These are phyloP conservation scores for Elaphomyces granulatus DNA, from an alignment of 495 filamentous ascomycete genomes.

Conservation along the genomic window DNA sequence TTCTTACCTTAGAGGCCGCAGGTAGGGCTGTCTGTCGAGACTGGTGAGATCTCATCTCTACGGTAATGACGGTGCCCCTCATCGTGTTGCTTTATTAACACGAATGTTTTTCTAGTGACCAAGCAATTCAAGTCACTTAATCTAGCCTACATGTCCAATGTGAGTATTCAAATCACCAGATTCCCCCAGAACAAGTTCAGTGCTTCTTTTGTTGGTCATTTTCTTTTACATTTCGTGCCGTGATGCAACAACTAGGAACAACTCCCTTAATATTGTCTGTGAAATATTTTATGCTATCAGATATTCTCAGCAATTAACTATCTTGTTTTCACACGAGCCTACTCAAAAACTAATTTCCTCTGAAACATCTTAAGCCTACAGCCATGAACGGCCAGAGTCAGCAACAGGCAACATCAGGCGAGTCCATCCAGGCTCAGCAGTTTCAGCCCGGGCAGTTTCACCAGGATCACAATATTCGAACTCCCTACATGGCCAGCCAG, in stretches of 20 bases:
- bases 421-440: constrained; percentile 16
- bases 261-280: no score
- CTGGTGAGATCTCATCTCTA: no score
- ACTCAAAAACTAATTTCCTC: background rate
- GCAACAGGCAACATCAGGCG: constrained; percentile 1
- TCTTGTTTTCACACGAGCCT: background rate
- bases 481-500: constrained; percentile 16
- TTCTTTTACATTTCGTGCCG: no score
- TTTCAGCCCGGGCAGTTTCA: constrained; percentile 13
- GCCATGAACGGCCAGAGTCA: background rate
- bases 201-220: background rate
- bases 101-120: background rate
- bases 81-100: no score
- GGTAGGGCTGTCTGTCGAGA: no score
- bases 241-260: no score
- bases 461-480: constrained; percentile 11
- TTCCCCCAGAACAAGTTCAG: background rate
- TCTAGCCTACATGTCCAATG: background rate
- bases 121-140: background rate
- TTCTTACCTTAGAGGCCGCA: no score
- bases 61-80: no score
- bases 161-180: background rate
- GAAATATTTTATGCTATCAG: no score
- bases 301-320: background rate
- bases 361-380: background rate